Percentiles rank a stretch among this genome's conserved stretches.
These are phyloP conservation scores for Aspergillus proliferans DNA, from an alignment of 2,329 filamentous ascomycete species.

Conservation along the genomic window DNA sequence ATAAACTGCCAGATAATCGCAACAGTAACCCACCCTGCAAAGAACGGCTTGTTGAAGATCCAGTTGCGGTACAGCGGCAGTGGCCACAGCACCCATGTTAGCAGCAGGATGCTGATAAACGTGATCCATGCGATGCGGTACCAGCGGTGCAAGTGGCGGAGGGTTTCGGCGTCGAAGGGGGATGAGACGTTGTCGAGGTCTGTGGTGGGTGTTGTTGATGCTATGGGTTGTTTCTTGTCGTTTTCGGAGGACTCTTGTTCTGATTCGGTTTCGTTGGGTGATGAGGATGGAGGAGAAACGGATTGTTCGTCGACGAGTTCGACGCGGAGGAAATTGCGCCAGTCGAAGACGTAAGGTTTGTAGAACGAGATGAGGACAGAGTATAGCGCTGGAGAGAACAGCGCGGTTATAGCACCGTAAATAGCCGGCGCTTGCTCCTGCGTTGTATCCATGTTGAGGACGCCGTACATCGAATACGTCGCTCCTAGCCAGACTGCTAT, in stretches of 20 bases:
- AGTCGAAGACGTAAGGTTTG: constrained; percentile 37
- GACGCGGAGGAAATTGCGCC: constrained; percentile 43
- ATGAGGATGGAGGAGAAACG: neutral
- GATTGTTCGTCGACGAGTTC: constrained; percentile 39
- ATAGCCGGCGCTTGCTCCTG: constrained; percentile 37
- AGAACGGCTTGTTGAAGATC: constrained; percentile 44
- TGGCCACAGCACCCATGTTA: constrained; percentile 46
- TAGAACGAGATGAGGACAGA: constrained; percentile 42
- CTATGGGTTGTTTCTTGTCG: neutral
- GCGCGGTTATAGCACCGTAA: constrained; percentile 41
- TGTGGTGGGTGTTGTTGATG: neutral
- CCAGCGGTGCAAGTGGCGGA: constrained; percentile 32
- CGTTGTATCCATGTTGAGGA: constrained; percentile 38
- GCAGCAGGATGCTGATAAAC: constrained; percentile 38
- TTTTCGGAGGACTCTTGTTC: constrained; percentile 4
- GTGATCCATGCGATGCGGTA: constrained; percentile 36
- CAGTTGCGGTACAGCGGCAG: constrained; percentile 46
- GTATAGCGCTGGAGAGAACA: constrained; percentile 43
- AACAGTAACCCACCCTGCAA: constrained; percentile 41
- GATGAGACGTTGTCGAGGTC: constrained; percentile 38
- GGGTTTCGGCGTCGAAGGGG: constrained; percentile 35
- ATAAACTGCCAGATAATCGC: constrained; percentile 46
- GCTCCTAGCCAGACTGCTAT: constrained; percentile 42
- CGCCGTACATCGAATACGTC: constrained; percentile 34
- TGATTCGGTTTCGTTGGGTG: constrained; percentile 5